Base-by-base conservation (phyloP, 441 rosid species). In the Biscutella laevigata region DNA sequence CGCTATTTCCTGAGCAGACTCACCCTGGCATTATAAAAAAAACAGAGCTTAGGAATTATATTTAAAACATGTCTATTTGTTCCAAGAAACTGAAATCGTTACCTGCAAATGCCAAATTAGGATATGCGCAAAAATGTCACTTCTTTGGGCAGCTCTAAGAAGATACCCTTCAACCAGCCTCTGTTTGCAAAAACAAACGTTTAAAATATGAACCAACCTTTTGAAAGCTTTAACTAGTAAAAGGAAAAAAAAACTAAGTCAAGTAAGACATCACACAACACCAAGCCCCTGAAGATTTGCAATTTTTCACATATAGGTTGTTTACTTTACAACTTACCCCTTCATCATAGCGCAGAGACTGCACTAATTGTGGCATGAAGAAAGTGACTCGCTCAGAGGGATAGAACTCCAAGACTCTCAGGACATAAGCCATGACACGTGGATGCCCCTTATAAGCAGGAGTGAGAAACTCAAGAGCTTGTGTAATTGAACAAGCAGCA, bases 41-140 rank as follows among this genome's bases (percentile, higher is more conserved):
- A 25, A 46, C 54, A 10, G 14, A 39, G 63, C 8, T 44, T 26
- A 26, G 3, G 32, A 52, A 50, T 17, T 17, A n/a, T 17, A 3
- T 17, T 17, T 17, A 17, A n/a, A 17, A 17, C 20, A 17, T 17
- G 20, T 17, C 20, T 17, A 17, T 17, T 17, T 1, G 20, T 17
- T 17, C 20, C 3, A 32, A 28, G 25, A 30, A 21, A 6, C 1
- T 32, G 6, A 17, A 5, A 9, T 22, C 46, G 7, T 57, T 40
- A 87, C 96, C 92, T 87, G 86, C 34, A 90, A 70, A 74, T 78
- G 82, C 96, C 98, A 90, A 69, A 80, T 87, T 63, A 90, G 71
- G 65, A 83, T 86, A 66, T 89, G 97, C 33, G 94, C 84, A 73
- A 89, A 86, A 68, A 83, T 68, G 64, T 89, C 90, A 65, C 95